Percentiles rank a stretch among this genome's conserved stretches.
phyloP scores from a whole-genome alignment of 2,329 filamentous ascomycete genomes.

The Albophoma yamanashiensis region DNA sequence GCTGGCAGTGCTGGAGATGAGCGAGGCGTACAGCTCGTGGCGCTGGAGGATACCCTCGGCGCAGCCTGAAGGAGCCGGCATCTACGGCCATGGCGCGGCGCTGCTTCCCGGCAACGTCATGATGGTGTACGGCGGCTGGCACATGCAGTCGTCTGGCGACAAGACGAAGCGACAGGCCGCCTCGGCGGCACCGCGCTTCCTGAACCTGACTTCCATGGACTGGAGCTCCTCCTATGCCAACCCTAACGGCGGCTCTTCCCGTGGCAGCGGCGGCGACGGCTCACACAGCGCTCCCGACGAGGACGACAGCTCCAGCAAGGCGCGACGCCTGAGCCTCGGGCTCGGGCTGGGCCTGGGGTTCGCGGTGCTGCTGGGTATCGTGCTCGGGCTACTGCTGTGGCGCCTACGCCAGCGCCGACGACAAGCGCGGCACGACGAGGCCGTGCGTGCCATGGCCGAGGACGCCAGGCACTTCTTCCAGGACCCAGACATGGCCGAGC shows the following conservation, averaged over 20 bases:
- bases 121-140: slow-evolving; percentile 55
- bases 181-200: slow-evolving; percentile 28
- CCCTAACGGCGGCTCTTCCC: slow-evolving; percentile 16
- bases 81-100: slow-evolving; percentile 54
- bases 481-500: slow-evolving; percentile 35
- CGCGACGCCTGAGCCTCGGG: slow-evolving; percentile 42
- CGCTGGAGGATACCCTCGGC: slow-evolving; percentile 53
- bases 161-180: slow-evolving; percentile 21
- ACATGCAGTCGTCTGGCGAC: slow-evolving; percentile 25
- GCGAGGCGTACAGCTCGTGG: slow-evolving; percentile 66
- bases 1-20: slow-evolving; percentile 65
- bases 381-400: slow-evolving; percentile 40
- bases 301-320: slow-evolving; percentile 8
- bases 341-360: slow-evolving; percentile 50
- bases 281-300: slow-evolving; percentile 13
- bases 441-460: slow-evolving; percentile 37
- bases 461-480: slow-evolving; percentile 35
- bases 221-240: slow-evolving; percentile 43
- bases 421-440: slow-evolving; percentile 30
- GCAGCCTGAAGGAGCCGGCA: slow-evolving; percentile 32
- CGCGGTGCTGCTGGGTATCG: slow-evolving; percentile 32
- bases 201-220: slow-evolving; percentile 46
- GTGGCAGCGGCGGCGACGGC: not conserved
- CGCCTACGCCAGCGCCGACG: slow-evolving; percentile 28
- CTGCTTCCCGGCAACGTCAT: slow-evolving; percentile 57